Evolutionary conservation across 2,329 filamentous ascomycete species (phyloP).

Genomic region (Rachicladosporium sp.): DNA sequence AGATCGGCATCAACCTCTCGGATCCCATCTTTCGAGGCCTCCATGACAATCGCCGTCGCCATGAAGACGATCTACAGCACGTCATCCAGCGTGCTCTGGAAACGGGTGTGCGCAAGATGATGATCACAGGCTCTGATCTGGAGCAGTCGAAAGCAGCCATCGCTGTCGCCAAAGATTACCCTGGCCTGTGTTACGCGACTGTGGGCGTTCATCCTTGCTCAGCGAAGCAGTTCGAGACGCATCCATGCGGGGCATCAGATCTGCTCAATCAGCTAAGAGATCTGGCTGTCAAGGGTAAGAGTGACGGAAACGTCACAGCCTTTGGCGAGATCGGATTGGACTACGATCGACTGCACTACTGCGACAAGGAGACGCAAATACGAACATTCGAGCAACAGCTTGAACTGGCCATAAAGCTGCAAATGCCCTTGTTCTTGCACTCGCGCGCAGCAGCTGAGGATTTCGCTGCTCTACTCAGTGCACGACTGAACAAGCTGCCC

Average conservation of each 20-base stretch:
- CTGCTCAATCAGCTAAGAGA: slow-evolving; percentile 47
- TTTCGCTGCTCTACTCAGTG: slow-evolving; percentile 61
- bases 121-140: slow-evolving; percentile 85
- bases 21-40: slow-evolving; percentile 79
- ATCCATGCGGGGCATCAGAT: slow-evolving; percentile 44
- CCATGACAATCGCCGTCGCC: slow-evolving; percentile 68
- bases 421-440: slow-evolving; percentile 83
- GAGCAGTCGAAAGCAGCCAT: slow-evolving; percentile 64
- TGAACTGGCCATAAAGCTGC: slow-evolving; percentile 60
- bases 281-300: slow-evolving; percentile 50
- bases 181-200: slow-evolving; percentile 74
- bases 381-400: slow-evolving; percentile 79
- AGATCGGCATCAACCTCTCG: slow-evolving; percentile 90
- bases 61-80: slow-evolving; percentile 60
- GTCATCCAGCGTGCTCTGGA: slow-evolving; percentile 68
- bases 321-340: slow-evolving; percentile 95
- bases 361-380: slow-evolving; percentile 64
- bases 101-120: slow-evolving; percentile 75
- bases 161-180: slow-evolving; percentile 58
- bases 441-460: slow-evolving; percentile 77
- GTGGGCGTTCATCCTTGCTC: slow-evolving; percentile 90
- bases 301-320: slow-evolving; percentile 53
- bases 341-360: slow-evolving; percentile 82
- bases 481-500: slow-evolving; percentile 42
- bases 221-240: slow-evolving; percentile 61